Evolutionary conservation across 2,329 filamentous ascomycete species (phyloP).

Genomic region (Onygenales sp.): DNA sequence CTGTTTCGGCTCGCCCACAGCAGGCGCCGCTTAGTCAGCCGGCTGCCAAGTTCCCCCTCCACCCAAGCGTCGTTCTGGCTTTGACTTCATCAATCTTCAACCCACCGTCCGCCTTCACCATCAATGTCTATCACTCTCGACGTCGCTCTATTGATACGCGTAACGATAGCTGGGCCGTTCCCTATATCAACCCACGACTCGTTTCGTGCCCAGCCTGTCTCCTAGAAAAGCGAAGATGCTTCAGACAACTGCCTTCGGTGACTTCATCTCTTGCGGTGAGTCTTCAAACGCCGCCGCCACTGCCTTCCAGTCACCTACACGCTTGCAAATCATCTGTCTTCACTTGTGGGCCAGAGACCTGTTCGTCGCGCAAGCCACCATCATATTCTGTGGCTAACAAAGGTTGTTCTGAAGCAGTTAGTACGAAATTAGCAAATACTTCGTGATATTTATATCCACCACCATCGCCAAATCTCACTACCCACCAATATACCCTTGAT

Average conservation of each 20-base stretch:
- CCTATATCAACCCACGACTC: not conserved
- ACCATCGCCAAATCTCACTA: not conserved
- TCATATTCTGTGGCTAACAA: not conserved
- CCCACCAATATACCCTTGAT: not conserved
- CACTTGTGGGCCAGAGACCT: not conserved
- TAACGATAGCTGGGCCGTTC: not conserved
- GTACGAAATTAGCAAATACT: not conserved
- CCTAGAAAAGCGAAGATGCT: conserved; percentile 23
- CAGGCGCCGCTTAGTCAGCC: not conserved
- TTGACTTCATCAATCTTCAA: not conserved
- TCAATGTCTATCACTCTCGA: not conserved
- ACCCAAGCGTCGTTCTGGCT: not conserved
- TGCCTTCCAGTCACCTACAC: not conserved
- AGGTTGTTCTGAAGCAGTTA: not conserved
- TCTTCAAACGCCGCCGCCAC: conserved; percentile 2
- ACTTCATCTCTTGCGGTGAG: conserved; percentile 21
- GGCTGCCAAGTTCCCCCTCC: not conserved
- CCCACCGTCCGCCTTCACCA: not conserved
- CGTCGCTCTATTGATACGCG: not conserved
- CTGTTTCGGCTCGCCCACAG: not conserved
- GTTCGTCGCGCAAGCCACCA: not conserved
- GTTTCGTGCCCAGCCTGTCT: conserved; percentile 9
- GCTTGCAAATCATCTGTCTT: not conserved
- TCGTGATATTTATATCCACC: not conserved
- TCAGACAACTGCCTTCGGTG: conserved; percentile 16